Evolutionary conservation across 805 yeast genomes (phyloP).

Genomic region (Barnettozyma californica): DNA sequence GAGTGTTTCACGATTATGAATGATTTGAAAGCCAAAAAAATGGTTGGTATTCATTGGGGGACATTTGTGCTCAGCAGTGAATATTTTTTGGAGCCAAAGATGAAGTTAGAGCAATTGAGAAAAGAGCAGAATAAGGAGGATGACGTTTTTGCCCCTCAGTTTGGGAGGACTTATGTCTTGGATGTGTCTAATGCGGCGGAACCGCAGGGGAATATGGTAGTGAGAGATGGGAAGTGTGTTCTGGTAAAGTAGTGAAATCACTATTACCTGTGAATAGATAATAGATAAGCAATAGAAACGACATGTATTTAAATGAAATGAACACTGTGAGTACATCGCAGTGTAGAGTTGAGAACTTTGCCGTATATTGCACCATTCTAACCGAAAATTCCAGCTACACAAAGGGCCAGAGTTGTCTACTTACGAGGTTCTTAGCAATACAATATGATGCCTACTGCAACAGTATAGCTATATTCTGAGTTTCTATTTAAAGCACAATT

Average conservation of each 20-base stretch:
- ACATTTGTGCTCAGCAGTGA: constrained; percentile 88
- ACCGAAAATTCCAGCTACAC: too few relatives aligned
- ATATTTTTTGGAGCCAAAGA: constrained; percentile 79
- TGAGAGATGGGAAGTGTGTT: constrained; percentile 29
- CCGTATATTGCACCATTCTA: too few relatives aligned
- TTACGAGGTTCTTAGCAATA: too few relatives aligned
- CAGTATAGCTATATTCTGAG: background rate
- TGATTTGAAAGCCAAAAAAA: constrained; percentile 52
- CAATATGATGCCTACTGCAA: too few relatives aligned
- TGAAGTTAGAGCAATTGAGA: constrained; percentile 48
- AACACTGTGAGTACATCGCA: background rate
- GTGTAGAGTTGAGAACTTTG: too few relatives aligned
- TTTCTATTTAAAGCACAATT: background rate
- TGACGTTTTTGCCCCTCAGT: constrained; percentile 58
- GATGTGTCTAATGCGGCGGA: constrained; percentile 15
- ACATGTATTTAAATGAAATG: background rate
- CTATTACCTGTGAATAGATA: background rate
- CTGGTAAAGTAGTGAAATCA: constrained; percentile 19
- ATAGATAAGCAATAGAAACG: too few relatives aligned
- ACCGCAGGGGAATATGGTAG: background rate
- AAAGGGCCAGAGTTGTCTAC: background rate
- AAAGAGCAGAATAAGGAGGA: constrained; percentile 29
- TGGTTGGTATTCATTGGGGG: constrained; percentile 95
- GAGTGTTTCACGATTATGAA: constrained; percentile 68
- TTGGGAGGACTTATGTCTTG: constrained; percentile 66